Conservation (phyloP, 1,139 yeast species). For the Candida frijolesensis region DNA sequence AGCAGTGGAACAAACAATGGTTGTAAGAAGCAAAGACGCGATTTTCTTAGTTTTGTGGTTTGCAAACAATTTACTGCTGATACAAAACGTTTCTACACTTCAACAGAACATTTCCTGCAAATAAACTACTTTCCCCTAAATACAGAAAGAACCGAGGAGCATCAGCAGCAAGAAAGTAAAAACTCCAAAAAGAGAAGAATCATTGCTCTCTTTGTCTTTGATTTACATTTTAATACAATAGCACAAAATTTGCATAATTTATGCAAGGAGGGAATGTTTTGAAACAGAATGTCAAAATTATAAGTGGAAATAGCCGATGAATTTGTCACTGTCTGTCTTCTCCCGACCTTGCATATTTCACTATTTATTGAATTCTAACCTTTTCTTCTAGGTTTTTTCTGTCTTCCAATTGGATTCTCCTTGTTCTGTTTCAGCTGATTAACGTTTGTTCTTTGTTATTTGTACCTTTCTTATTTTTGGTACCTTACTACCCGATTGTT, state of each 20-base stretch:
- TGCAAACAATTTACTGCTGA: too few species aligned
- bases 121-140: too few species aligned
- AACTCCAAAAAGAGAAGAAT: background rate
- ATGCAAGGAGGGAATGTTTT: constrained; percentile 8
- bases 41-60: too few species aligned
- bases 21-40: too few species aligned
- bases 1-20: too few species aligned
- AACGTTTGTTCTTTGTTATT: background rate
- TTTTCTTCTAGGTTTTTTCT: background rate
- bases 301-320: background rate
- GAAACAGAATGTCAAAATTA: background rate
- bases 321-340: background rate
- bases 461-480: background rate
- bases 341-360: background rate
- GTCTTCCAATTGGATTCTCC: background rate
- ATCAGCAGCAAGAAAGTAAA: background rate
- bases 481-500: background rate
- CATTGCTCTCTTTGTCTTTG: background rate
- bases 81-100: too few species aligned
- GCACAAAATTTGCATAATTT: background rate
- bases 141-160: too few species aligned
- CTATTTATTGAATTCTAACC: background rate
- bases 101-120: too few species aligned
- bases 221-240: too few species aligned
- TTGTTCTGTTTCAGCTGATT: background rate